Evolutionary conservation across 1,284 basidiomycete species (phyloP).

Genomic region (Retiboletus flavoniger): DNA sequence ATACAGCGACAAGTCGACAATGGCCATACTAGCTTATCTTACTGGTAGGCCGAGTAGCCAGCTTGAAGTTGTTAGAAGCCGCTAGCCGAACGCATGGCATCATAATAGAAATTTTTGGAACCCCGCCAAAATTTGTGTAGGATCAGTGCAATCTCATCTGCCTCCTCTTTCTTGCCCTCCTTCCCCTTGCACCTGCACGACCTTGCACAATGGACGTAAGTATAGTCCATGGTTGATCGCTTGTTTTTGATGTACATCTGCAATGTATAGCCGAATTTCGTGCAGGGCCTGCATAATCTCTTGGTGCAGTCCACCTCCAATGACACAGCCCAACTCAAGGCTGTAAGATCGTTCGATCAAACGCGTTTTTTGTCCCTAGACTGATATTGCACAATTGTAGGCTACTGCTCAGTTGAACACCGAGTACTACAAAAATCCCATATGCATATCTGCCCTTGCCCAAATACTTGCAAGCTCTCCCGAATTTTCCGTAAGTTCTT

Average conservation of each 20-base stretch:
- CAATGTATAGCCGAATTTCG: constrained; percentile 55
- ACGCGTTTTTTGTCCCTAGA: constrained; percentile 19
- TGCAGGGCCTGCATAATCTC: constrained; percentile 80
- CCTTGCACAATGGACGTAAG: constrained; percentile 32
- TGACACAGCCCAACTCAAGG: constrained; percentile 85
- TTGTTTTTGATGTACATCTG: constrained; percentile 2
- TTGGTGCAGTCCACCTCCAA: constrained; percentile 83
- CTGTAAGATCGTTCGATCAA: constrained; percentile 54
- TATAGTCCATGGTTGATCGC: constrained; percentile 1
- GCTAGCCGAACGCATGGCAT: not conserved
- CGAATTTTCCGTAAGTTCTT: constrained; percentile 60
- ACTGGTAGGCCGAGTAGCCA: too few relatives aligned
- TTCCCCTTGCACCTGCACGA: constrained; percentile 13
- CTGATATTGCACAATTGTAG: constrained; percentile 41
- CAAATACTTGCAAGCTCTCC: constrained; percentile 85
- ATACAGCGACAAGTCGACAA: too few relatives aligned
- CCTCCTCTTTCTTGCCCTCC: constrained; percentile 14
- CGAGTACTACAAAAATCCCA: constrained; percentile 88
- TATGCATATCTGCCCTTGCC: constrained; percentile 90
- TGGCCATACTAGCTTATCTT: too few relatives aligned
- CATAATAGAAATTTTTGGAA: constrained; percentile 33
- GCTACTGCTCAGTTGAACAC: constrained; percentile 90
- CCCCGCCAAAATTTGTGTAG: constrained; percentile 36
- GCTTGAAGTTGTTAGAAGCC: too few relatives aligned
- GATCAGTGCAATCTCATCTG: constrained; percentile 28